phyloP scores from a whole-genome alignment of 139 green algal species.

The Eudorina sp. region DNA sequence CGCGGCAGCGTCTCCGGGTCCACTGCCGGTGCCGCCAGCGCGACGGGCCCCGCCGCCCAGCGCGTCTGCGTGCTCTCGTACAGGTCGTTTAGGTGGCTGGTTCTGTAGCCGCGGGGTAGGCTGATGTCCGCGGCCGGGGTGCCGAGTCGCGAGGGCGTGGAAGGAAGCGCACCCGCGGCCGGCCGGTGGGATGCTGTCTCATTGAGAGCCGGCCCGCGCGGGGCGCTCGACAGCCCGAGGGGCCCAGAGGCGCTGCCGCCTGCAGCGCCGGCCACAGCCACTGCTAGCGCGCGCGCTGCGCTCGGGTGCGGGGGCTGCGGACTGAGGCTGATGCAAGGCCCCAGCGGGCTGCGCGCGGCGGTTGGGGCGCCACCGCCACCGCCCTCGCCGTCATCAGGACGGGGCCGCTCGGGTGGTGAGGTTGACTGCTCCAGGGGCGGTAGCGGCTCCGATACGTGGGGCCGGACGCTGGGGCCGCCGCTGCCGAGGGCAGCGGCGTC shows the following conservation, averaged over 20 bases:
- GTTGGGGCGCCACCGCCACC: too few relatives aligned
- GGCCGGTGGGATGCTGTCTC: too few relatives aligned
- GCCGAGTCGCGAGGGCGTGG: neutral
- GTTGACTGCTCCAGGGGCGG: neutral
- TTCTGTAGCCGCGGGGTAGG: neutral
- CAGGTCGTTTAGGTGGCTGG: conserved; percentile 8
- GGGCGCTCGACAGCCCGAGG: too few relatives aligned
- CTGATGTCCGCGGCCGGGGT: neutral
- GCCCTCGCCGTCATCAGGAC: too few relatives aligned
- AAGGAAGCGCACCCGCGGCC: too few relatives aligned
- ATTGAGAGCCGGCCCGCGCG: too few relatives aligned
- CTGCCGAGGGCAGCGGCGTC: neutral
- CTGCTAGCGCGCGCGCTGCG: neutral
- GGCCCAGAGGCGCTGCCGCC: too few relatives aligned
- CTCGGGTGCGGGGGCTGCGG: neutral
- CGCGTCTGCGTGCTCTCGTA: conserved; percentile 14
- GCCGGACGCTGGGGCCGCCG: neutral
- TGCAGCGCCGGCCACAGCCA: neutral
- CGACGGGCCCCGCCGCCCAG: neutral
- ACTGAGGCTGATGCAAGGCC: neutral
- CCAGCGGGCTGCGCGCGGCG: too few relatives aligned
- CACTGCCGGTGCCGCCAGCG: neutral
- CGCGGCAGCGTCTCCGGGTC: neutral
- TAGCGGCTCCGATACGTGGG: neutral
- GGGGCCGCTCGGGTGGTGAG: neutral